phyloP scores from a whole-genome alignment of 2,329 filamentous ascomycete species.

The Fusarium newnesense region DNA sequence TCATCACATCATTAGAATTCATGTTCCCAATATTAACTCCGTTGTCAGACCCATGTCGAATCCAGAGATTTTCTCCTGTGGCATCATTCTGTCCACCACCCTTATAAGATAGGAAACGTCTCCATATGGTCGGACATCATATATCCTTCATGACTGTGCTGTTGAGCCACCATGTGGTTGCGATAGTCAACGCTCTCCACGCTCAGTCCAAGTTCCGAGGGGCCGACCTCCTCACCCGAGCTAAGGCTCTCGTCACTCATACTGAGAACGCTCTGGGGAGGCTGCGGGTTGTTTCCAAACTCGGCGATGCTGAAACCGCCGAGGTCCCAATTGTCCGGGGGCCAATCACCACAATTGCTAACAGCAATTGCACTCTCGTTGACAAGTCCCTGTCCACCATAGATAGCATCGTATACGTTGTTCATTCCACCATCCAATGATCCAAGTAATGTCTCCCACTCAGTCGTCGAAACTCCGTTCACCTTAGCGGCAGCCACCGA shows the following conservation, averaged over 20 bases:
- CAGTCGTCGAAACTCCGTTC: slow-evolving; percentile 66
- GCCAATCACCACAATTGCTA: slow-evolving; percentile 60
- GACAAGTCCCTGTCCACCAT: slow-evolving; percentile 69
- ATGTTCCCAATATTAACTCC: slow-evolving; percentile 23
- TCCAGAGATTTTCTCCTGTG: slow-evolving; percentile 21
- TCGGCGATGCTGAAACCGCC: slow-evolving; percentile 62
- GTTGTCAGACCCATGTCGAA: slow-evolving; percentile 14
- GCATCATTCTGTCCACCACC: slow-evolving; percentile 31
- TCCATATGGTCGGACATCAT: slow-evolving; percentile 41
- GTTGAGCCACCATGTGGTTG: slow-evolving; percentile 42
- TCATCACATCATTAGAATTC: slow-evolving; percentile 26
- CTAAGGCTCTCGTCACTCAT: slow-evolving; percentile 68
- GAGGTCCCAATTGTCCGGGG: slow-evolving; percentile 67
- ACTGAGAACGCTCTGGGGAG: slow-evolving; percentile 65
- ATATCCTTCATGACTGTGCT: slow-evolving; percentile 36
- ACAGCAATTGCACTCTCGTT: slow-evolving; percentile 58
- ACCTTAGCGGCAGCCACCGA: slow-evolving; percentile 46
- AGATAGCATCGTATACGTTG: slow-evolving; percentile 87
- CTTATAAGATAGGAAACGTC: slow-evolving; percentile 36
- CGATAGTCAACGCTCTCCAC: slow-evolving; percentile 51
- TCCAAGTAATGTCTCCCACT: slow-evolving; percentile 86
- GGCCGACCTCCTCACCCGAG: slow-evolving; percentile 62
- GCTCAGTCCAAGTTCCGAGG: slow-evolving; percentile 58
- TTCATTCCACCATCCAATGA: slow-evolving; percentile 82
- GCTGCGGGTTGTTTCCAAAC: slow-evolving; percentile 53